Conservation (phyloP, 129 eudicot species). For the Artemisia annua region DNA sequence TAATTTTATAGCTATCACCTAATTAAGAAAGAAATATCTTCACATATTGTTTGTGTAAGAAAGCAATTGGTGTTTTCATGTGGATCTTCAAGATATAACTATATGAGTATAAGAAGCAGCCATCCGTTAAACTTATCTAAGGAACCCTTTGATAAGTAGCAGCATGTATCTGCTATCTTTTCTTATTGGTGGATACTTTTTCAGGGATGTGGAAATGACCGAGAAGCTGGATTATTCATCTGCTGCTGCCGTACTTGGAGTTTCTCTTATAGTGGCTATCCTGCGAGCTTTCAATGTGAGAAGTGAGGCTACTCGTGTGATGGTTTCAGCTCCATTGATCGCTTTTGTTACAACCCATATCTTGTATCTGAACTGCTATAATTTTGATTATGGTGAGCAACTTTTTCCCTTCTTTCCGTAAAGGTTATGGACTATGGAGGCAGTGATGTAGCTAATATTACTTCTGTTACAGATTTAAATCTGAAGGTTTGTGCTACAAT, state of each 20-base stretch:
- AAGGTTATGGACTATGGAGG: not conserved
- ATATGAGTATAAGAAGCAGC: not conserved
- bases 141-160: slow-evolving; percentile 1
- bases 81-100: not conserved
- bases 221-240: slow-evolving; percentile 79
- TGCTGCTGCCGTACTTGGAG: slow-evolving; percentile 74
- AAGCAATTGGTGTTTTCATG: slow-evolving; percentile 7
- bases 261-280: slow-evolving; percentile 69
- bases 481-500: slow-evolving; percentile 57
- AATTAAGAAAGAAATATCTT: not conserved
- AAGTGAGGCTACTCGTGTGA: slow-evolving; percentile 83
- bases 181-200: slow-evolving; percentile 24
- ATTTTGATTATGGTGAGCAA: slow-evolving; percentile 70
- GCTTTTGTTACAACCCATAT: slow-evolving; percentile 87
- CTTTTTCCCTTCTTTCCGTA: not conserved
- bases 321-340: slow-evolving; percentile 86
- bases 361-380: slow-evolving; percentile 76
- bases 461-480: slow-evolving; percentile 62
- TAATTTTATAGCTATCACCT: not conserved
- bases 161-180: slow-evolving; percentile 14
- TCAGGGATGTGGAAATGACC: slow-evolving; percentile 88
- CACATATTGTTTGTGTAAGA: slow-evolving; percentile 10
- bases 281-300: slow-evolving; percentile 65
- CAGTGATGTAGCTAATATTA: not conserved
- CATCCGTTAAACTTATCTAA: not conserved